Base-by-base conservation (phyloP, 1,284 basidiomycete species). In the Flammula alnicola region DNA sequence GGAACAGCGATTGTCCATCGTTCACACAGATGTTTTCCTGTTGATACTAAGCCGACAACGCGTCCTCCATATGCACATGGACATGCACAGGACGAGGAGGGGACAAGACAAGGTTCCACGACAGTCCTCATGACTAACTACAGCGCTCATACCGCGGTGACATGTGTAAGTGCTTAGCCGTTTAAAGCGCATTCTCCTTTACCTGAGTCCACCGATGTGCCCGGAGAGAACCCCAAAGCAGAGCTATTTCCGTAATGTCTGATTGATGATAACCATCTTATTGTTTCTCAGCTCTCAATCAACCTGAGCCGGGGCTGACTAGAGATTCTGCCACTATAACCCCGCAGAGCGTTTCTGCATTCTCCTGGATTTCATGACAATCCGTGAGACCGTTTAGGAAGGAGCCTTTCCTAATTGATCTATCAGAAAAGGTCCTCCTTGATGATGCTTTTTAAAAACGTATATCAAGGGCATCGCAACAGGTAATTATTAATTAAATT, bases 191-290 rank as follows among this genome's bases (percentile, higher is more conserved):
- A 47, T 41, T 39, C 30, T 19, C 14, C 40, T 43, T 11, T 36
- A 49, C 47, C 41, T 49, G 41, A 43, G 40, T 43, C 47, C 39
- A 37, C 47, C 47, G 47, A 49, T 43, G 40, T 43, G 39, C 20
- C 23, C 47, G 47, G 47, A 43, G 23, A 43, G 26, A 23, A 12
- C 40, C 33, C n/a, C 31, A 30, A 30, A 43, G 27, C 20, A 25
- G 39, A 14, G 19, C 35, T 42, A 36, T 44, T 44, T 43, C 27
- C 41, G 26, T 11, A 17, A 14, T 16, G 25, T 5, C 22, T 42
- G 10, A 29, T 43, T 29, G 31, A 25, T 31, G 45, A 39, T 40
- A 39, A 19, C 22, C 45, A 40, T 47, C 36, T n/a, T n/a, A 20
- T 10, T 30, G 26, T 23, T 30, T 26, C 29, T 32, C 20, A 42